Base-by-base conservation (phyloP, 768 basidiomycete genomes). In the Hericium alpestre region DNA sequence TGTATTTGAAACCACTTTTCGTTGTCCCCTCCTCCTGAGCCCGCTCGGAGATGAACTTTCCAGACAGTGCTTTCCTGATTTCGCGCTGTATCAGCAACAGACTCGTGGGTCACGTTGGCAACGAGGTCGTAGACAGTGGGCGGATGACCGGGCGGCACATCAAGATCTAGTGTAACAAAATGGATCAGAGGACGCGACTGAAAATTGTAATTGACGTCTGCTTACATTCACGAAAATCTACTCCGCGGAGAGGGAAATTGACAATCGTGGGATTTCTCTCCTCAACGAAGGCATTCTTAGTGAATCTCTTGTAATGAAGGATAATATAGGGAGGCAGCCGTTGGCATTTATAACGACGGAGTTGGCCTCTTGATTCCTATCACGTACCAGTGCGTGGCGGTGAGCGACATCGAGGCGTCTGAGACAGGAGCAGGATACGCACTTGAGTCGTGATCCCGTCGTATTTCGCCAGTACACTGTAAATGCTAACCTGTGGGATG, bases 191-290 rank as follows among this genome's bases (percentile, higher is more conserved):
- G 11, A 20, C 38, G 49, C 43, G 53, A 39, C 8, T n/a, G 25
- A 9, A 50, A 56, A 53, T 63, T 61, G 63, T 58, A 61, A 60
- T 60, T 61, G 57, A 65, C 56, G 41, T 25, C 12, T 8, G 76
- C 93, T 65, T 69, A 96, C 96, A 97, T 52, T 93, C 93, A 64
- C 74, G 75, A 69, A 99, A 87, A 70, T 99, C 95, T 18, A 98
- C 79, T 3, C 95, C 94, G 57, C 89, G 81, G 23, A 97, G 76
- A 2, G 95, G 95, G 66, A 96, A 99, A 67, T 95, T 99, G 63
- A 99, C 90, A 59, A 99, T 94, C 1, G 96, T 99, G 8, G 95
- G 95, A 65, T 99, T 99, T 72, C 96, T 96, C 71, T 99, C 96
- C 70, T 97, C 95, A 6, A 97, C 93, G 65, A 98, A 97, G 54